phyloP scores from a whole-genome alignment of 306 rosid genomes.

The Lotus japonicus region DNA sequence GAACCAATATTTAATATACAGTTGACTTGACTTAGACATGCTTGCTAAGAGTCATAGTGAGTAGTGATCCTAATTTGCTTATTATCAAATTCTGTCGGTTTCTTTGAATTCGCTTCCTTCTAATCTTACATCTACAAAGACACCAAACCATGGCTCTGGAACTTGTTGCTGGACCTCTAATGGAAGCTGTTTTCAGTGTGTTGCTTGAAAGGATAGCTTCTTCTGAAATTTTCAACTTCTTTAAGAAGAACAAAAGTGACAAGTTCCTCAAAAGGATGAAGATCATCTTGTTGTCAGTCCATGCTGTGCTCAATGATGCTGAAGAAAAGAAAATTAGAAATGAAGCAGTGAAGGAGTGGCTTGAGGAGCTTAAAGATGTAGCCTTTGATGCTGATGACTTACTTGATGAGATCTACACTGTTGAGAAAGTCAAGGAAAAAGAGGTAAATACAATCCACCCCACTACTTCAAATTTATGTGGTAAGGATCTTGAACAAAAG shows the following conservation, averaged over 20 bases:
- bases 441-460: background rate
- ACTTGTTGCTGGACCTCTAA: conserved; percentile 40
- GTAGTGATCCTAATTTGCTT: background rate
- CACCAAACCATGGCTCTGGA: conserved; percentile 26
- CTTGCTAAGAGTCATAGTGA: background rate
- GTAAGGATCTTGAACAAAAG: conserved; percentile 7
- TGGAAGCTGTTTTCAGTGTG: conserved; percentile 32
- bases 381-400: conserved; percentile 33
- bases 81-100: background rate
- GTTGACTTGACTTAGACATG: background rate
- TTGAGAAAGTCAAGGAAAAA: background rate
- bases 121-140: background rate
- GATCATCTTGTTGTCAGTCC: conserved; percentile 26
- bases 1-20: too few relatives aligned
- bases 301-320: conserved; percentile 36
- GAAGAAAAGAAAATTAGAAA: conserved; percentile 37
- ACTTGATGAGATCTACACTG: conserved; percentile 31
- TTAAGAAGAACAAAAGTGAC: conserved; percentile 12
- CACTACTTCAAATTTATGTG: background rate
- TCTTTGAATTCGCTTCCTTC: background rate
- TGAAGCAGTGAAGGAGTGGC: conserved; percentile 40
- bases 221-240: conserved; percentile 22
- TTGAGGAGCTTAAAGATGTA: conserved; percentile 32
- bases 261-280: conserved; percentile 33
- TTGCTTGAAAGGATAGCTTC: conserved; percentile 29